Percentiles rank a stretch among this genome's conserved stretches.
Evolutionary conservation across 2,329 filamentous ascomycete genomes (phyloP).

Genomic region (Dothideomycetes sp.): DNA sequence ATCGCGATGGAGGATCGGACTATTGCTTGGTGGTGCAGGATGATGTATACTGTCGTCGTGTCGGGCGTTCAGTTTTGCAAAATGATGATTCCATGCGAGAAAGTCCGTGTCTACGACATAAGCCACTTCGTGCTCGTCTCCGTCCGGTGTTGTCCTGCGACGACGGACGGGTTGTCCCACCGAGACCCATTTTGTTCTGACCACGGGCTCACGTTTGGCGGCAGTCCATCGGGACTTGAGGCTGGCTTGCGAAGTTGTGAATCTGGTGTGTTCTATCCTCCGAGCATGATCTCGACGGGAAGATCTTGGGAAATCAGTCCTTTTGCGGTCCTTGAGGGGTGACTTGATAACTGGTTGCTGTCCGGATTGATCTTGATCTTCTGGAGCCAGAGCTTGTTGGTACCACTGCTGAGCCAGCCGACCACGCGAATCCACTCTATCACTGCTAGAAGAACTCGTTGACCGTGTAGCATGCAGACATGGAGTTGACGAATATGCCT

Average conservation of each 20-base stretch:
- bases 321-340: no score
- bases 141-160: background rate
- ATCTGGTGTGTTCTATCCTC: background rate
- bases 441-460: no score
- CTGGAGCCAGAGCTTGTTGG: slow-evolving; percentile 8
- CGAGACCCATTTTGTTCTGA: background rate
- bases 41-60: slow-evolving; percentile 8
- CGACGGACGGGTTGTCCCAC: slow-evolving; percentile 6
- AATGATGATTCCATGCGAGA: slow-evolving; percentile 15
- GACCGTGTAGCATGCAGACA: slow-evolving; percentile 2
- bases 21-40: background rate
- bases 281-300: background rate
- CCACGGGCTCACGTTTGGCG: background rate
- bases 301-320: no score
- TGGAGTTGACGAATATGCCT: background rate
- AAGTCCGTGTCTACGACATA: slow-evolving; percentile 10
- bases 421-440: slow-evolving; percentile 3
- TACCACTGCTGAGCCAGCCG: slow-evolving; percentile 13
- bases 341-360: no score
- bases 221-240: slow-evolving; percentile 9
- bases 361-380: no score
- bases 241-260: background rate
- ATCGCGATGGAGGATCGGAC: slow-evolving; percentile 14
- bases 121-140: background rate
- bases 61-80: slow-evolving; percentile 13